Percentiles rank a stretch among this genome's conserved stretches.
phyloP scores from a whole-genome alignment of 2,329 filamentous ascomycete species.

The Teratosphaeria gauchensis region DNA sequence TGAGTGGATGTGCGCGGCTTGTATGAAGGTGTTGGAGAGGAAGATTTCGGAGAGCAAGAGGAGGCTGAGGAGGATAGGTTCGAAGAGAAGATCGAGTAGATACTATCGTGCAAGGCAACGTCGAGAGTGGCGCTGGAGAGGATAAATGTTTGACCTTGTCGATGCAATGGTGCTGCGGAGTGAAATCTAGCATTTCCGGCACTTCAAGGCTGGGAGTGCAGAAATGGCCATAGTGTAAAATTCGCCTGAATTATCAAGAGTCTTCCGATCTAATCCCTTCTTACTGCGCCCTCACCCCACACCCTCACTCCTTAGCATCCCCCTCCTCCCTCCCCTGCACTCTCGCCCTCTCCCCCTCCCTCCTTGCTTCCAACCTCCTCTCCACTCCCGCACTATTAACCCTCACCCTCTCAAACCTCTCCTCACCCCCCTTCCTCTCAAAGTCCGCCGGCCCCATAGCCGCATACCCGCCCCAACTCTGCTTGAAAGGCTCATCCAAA shows the following conservation, averaged over 20 bases:
- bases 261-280: too few relatives aligned
- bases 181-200: too few relatives aligned
- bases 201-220: too few relatives aligned
- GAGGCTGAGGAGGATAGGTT: too few relatives aligned
- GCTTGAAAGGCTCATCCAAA: slow-evolving; percentile 23
- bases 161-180: too few relatives aligned
- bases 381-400: not conserved
- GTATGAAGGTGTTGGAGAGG: not conserved
- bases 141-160: too few relatives aligned
- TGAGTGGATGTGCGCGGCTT: not conserved
- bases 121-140: too few relatives aligned
- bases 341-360: not conserved
- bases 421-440: slow-evolving; percentile 8
- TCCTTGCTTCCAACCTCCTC: not conserved
- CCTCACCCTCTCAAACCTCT: slow-evolving; percentile 3
- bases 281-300: not conserved
- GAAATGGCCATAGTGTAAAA: too few relatives aligned
- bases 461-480: slow-evolving; percentile 17
- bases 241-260: too few relatives aligned
- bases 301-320: not conserved
- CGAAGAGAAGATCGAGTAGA: too few relatives aligned
- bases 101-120: too few relatives aligned
- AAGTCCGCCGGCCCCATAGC: slow-evolving; percentile 17
- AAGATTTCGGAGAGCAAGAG: too few relatives aligned
- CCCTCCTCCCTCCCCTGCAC: not conserved